These are phyloP conservation scores for Xylogone sp. DNA, from an alignment of 2,329 filamentous ascomycete species.

Conservation along the genomic window DNA sequence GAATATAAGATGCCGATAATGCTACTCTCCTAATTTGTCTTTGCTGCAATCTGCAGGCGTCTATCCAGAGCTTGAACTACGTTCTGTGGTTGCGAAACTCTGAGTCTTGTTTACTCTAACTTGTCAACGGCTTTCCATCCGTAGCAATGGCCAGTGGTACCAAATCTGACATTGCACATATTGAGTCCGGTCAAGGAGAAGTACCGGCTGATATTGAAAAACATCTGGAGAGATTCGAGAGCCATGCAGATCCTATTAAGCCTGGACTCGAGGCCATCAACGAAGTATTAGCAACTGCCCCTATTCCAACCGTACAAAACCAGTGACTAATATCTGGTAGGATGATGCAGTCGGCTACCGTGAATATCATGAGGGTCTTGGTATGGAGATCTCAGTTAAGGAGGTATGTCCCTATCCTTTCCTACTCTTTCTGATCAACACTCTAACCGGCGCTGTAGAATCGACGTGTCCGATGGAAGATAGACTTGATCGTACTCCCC, in stretches of 20 bases:
- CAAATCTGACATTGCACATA: not conserved
- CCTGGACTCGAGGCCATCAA: slow-evolving; percentile 1
- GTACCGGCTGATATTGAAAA: not conserved
- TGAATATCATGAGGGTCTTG: slow-evolving; percentile 2
- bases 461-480: slow-evolving; percentile 5
- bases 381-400: slow-evolving; percentile 1
- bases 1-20: not conserved
- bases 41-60: no score
- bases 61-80: no score
- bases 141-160: not conserved
- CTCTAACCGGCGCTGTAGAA: not conserved
- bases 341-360: slow-evolving; percentile 4
- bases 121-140: not conserved
- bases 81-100: no score
- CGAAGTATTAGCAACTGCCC: not conserved
- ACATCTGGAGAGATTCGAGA: not conserved
- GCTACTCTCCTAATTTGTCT: not conserved
- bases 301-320: not conserved
- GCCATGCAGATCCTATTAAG: not conserved
- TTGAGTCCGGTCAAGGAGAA: not conserved
- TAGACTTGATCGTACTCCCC: slow-evolving; percentile 8
- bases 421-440: not conserved
- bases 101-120: no score
- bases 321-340: not conserved
- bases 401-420: slow-evolving; percentile 1